Conservation (phyloP, 768 basidiomycete genomes). For the Hygrophoropsis aurantiaca region DNA sequence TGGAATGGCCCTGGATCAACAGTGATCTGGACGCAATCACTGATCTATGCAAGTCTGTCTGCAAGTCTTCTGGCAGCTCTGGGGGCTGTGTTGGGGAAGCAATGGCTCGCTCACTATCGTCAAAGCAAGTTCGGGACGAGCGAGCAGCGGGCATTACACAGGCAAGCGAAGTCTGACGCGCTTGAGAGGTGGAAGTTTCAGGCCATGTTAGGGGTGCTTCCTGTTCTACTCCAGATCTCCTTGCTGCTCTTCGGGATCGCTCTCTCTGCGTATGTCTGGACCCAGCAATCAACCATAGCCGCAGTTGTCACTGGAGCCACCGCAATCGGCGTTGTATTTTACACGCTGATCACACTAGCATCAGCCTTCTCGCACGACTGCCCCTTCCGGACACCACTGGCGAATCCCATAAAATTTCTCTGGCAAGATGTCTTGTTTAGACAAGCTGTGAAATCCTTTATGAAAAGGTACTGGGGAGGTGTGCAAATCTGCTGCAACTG, state of each 20-base stretch:
- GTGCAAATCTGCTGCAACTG: too few species aligned
- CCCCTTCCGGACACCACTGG: conserved; percentile 19
- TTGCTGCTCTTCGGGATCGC: conserved; percentile 10
- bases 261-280: conserved; percentile 6
- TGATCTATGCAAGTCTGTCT: conserved; percentile 20
- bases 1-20: conserved; percentile 17
- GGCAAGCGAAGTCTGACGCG: conserved; percentile 11
- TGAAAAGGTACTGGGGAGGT: too few species aligned
- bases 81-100: conserved; percentile 17
- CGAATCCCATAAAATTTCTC: conserved; percentile 5
- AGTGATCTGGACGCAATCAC: conserved; percentile 13
- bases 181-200: conserved; percentile 12
- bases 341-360: not conserved
- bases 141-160: conserved; percentile 12
- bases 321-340: not conserved
- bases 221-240: conserved; percentile 9
- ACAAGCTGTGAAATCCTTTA: too few species aligned
- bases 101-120: conserved; percentile 12
- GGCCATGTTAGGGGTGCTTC: conserved; percentile 7
- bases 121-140: conserved; percentile 11
- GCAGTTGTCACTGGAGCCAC: not conserved
- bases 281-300: conserved; percentile 1
- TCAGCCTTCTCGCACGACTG: conserved; percentile 10
- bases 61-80: conserved; percentile 21
- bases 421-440: too few species aligned